These are phyloP conservation scores for Neurospora sp. DNA, from an alignment of 495 filamentous ascomycete species.

Conservation along the genomic window DNA sequence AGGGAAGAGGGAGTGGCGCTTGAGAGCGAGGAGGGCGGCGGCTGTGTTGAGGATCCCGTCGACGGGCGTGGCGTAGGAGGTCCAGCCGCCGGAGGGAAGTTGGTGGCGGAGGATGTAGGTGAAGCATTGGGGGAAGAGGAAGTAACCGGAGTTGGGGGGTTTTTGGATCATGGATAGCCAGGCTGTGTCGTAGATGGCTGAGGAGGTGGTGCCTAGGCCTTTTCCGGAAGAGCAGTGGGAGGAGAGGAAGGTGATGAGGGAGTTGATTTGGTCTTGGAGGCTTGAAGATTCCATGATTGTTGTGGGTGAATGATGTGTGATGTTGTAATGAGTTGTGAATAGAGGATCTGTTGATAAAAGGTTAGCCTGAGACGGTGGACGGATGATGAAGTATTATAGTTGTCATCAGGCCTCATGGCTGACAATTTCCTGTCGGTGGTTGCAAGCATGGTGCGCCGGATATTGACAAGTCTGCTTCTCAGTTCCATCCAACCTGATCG, in stretches of 20 bases:
- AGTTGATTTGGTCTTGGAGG: neutral
- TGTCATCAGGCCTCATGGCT: neutral
- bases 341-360: neutral
- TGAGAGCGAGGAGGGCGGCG: neutral
- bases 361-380: neutral
- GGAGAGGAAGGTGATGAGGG: neutral
- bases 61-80: neutral
- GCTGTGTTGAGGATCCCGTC: neutral
- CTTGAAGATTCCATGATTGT: neutral
- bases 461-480: neutral
- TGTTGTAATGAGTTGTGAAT: neutral
- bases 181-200: neutral
- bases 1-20: neutral
- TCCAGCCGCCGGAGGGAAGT: neutral
- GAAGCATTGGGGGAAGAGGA: neutral
- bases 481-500: neutral
- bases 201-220: neutral
- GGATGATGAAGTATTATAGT: neutral
- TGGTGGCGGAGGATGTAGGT: neutral
- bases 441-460: too few species aligned
- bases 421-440: neutral
- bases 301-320: neutral
- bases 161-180: neutral
- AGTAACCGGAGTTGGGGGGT: neutral
- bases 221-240: neutral